phyloP scores from a whole-genome alignment of 495 filamentous ascomycete genomes.

The Niebla homalea region DNA sequence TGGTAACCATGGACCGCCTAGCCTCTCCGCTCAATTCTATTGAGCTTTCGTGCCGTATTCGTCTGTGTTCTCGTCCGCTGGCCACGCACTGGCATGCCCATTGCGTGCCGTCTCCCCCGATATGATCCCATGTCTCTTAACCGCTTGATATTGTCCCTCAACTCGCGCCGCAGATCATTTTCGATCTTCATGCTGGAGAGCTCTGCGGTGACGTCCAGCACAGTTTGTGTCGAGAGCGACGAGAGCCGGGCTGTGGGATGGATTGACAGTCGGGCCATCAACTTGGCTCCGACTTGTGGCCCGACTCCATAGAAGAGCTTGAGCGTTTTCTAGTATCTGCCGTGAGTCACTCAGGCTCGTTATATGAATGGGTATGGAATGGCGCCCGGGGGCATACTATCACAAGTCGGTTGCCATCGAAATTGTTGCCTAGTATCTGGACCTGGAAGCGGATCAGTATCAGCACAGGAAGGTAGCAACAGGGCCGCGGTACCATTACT shows the following conservation, averaged over 20 bases:
- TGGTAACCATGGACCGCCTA: neutral
- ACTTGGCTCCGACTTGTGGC: conserved; percentile 47
- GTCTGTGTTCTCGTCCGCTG: conserved; percentile 80
- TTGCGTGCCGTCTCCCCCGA: conserved; percentile 78
- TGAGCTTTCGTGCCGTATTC: conserved; percentile 62
- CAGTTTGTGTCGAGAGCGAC: conserved; percentile 52
- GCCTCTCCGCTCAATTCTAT: conserved; percentile 56
- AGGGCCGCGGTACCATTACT: too few relatives aligned
- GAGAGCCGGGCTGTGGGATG: conserved; percentile 67
- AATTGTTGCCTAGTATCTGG: conserved; percentile 73
- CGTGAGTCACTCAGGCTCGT: conserved; percentile 8
- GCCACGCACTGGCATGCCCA: conserved; percentile 75
- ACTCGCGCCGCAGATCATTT: conserved; percentile 63
- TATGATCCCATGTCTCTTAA: conserved; percentile 86
- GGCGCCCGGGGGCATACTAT: conserved; percentile 39
- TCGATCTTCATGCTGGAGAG: conserved; percentile 89
- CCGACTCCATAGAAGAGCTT: conserved; percentile 86
- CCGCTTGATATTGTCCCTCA: conserved; percentile 73
- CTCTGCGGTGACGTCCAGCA: conserved; percentile 67
- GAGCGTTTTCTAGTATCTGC: conserved; percentile 54
- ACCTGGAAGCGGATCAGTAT: conserved; percentile 33
- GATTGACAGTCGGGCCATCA: conserved; percentile 79
- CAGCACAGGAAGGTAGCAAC: too few relatives aligned
- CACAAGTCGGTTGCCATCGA: conserved; percentile 68
- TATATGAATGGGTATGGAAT: neutral